Evolutionary conservation across 2,329 filamentous ascomycete genomes (phyloP).

Genomic region (Exserohilum turcica): DNA sequence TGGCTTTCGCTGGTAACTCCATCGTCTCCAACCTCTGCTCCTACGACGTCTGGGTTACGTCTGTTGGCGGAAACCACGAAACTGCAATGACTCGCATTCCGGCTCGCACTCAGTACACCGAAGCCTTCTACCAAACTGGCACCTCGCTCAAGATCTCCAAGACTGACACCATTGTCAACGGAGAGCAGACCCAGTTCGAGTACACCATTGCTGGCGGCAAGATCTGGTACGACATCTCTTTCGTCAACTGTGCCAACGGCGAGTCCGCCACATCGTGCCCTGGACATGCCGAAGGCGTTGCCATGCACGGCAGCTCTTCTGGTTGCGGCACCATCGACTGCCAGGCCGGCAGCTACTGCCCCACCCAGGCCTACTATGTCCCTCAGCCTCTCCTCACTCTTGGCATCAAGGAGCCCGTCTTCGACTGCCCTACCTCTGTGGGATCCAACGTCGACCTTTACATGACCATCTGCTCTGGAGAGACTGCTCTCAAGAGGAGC

Average conservation of each 20-base stretch:
- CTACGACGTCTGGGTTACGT: constrained; percentile 37
- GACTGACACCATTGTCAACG: constrained; percentile 22
- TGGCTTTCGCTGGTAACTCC: constrained; percentile 29
- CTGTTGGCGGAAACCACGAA: constrained; percentile 18
- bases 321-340: constrained; percentile 24
- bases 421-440: constrained; percentile 21
- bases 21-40: constrained; percentile 32
- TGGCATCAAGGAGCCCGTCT: constrained; percentile 31
- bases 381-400: constrained; percentile 28
- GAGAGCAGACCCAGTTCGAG: constrained; percentile 36
- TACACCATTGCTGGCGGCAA: constrained; percentile 27
- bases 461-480: constrained; percentile 30
- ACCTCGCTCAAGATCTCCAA: constrained; percentile 36
- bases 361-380: constrained; percentile 33
- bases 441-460: constrained; percentile 26
- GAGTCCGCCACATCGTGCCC: constrained; percentile 28
- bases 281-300: constrained; percentile 27
- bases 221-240: constrained; percentile 37
- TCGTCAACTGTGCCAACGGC: constrained; percentile 35
- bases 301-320: constrained; percentile 21
- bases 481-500: constrained; percentile 28
- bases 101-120: constrained; percentile 24
- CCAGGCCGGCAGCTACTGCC: constrained; percentile 29
- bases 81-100: constrained; percentile 20
- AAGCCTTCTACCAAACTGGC: constrained; percentile 25